Base-by-base conservation (phyloP, 768 basidiomycete genomes). In the Peribolospora baueri region DNA sequence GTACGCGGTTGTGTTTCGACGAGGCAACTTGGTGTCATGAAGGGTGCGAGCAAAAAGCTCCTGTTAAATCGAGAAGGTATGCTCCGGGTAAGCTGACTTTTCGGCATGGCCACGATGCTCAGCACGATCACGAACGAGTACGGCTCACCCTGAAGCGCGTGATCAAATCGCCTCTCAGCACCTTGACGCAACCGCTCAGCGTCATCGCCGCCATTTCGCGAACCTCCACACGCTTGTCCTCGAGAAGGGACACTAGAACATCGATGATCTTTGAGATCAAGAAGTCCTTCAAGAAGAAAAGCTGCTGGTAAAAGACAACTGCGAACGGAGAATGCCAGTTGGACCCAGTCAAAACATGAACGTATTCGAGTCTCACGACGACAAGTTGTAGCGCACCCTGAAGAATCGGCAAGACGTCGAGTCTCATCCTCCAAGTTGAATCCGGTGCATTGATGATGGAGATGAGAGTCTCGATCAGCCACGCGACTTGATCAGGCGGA, bases 351-450 rank as follows among this genome's bases (percentile, higher is more conserved):
- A 37, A 39, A 3, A 7, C n/a, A 6, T 11, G 41, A 5, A 41
- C n/a, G 36, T 38, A 41, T 59, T 45, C 25, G 25, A 25, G 25
- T 25, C 25, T 25, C 25, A 25, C 25, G 25, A 1, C 25, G 25
- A 25, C 25, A 25, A 25, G 1, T 25, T 25, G 25, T 25, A 25
- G 25, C 25, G 25, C n/a, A 62, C 61, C 59, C 50, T 64, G 63
- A 9, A 91, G 73, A 13, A 88, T 72, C 4, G 85, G 86, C 53
- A 93, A 68, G 36, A 83, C 82, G 66, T 87, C 85, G 55, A 88
- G 70, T 38, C 86, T 77, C 13, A 87, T 81, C 62, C 77, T 75
- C 85, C 86, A 93, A 1, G 84, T 84, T 13, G 80, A 74, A 25
- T 25, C 25, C 38, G 84, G 84, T 5, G 71, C 74, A 62, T 77